Conservation (phyloP, 2,329 filamentous ascomycete species). For the Zasmidium citrigriseum region DNA sequence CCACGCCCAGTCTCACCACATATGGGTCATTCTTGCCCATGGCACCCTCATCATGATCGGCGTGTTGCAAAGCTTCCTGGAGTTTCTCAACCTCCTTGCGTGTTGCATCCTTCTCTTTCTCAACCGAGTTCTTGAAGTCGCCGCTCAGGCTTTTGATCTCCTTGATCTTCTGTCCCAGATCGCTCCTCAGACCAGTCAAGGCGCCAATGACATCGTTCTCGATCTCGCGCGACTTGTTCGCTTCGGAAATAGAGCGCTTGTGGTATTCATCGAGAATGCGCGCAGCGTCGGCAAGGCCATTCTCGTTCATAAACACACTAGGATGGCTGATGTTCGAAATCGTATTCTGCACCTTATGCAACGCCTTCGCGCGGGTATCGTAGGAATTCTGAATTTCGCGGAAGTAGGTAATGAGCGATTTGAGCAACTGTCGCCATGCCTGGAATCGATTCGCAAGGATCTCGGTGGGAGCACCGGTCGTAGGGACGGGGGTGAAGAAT, state of each 20-base stretch:
- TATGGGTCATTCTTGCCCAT: conserved; percentile 92
- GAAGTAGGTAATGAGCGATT: conserved; percentile 92
- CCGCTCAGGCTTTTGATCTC: conserved; percentile 92
- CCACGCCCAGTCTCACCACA: conserved; percentile 79
- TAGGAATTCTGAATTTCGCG: conserved; percentile 88
- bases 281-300: conserved; percentile 85
- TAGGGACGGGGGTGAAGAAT: conserved; percentile 88
- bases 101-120: conserved; percentile 89
- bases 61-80: conserved; percentile 78
- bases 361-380: conserved; percentile 78
- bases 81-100: conserved; percentile 75
- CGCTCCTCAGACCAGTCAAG: conserved; percentile 79
- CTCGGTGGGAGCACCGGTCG: conserved; percentile 83
- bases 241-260: conserved; percentile 74
- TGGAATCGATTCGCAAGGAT: conserved; percentile 85
- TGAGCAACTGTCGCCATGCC: conserved; percentile 93
- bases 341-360: conserved; percentile 79
- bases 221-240: conserved; percentile 86
- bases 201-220: conserved; percentile 89
- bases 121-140: conserved; percentile 95
- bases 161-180: conserved; percentile 94
- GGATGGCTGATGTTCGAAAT: conserved; percentile 79
- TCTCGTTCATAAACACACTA: conserved; percentile 72
- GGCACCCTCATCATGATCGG: conserved; percentile 76
- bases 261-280: conserved; percentile 81